Conservation (phyloP, 225 moss, liverwort and hornwort genomes). For the Sphagnum tenellum region DNA sequence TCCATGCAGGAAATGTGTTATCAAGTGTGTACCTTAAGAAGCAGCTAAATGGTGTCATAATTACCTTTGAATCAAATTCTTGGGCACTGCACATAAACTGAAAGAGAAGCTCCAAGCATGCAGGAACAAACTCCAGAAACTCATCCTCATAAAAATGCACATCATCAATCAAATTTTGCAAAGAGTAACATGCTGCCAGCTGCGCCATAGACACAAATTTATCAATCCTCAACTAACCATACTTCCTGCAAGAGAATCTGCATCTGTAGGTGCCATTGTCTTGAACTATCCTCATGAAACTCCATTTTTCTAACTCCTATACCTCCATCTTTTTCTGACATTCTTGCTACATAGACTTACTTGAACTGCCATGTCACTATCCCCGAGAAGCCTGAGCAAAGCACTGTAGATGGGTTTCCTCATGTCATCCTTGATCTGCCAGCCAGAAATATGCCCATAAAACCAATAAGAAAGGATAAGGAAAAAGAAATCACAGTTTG, state of each 20-base stretch:
- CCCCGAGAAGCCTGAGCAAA: conserved; percentile 80
- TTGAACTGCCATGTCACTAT: conserved; percentile 91
- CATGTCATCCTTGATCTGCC: conserved; percentile 93
- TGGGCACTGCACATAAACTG: conserved; percentile 90
- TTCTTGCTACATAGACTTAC: conserved; percentile 23
- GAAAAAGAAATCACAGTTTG: too few species aligned
- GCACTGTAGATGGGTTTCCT: conserved; percentile 87
- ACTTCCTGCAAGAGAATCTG: background rate
- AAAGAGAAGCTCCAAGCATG: conserved; percentile 82
- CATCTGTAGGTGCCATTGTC: too few species aligned
- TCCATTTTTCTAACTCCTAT: too few species aligned
- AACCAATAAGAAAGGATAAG: too few species aligned
- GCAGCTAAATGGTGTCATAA: background rate
- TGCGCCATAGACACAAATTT: conserved; percentile 16
- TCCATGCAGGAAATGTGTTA: too few species aligned
- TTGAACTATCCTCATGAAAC: too few species aligned
- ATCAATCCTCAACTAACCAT: background rate
- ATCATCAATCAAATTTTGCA: conserved; percentile 91
- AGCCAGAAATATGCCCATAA: background rate
- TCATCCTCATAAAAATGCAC: conserved; percentile 97
- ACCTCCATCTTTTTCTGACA: background rate
- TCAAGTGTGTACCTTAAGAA: too few species aligned
- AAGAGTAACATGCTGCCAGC: conserved; percentile 88
- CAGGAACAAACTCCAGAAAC: conserved; percentile 95
- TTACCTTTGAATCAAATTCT: conserved; percentile 98